Evolutionary conservation across 441 rosid species (phyloP), one percentile per base, ranked within the genome.

Genomic region (Gossypium davidsonii): DNA sequence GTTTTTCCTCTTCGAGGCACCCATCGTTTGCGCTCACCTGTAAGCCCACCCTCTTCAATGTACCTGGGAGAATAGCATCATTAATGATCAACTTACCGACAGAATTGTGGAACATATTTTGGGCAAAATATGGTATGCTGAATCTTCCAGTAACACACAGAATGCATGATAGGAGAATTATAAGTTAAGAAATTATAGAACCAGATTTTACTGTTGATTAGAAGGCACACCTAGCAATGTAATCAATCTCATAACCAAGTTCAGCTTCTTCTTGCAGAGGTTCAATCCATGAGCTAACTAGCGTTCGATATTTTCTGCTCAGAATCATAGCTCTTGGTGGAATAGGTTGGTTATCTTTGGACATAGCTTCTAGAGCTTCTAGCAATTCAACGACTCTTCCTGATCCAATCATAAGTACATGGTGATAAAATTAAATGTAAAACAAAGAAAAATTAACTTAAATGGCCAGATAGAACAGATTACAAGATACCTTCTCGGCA

Each of bases 1-100:
- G 96, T 82, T 84, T 90, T 91, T 37, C 99, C 97, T 77, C 90
- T 82, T 79, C 97, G 87, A 48, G 99, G 99, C 67, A 94, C 99
- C 99, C 99, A 94, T 72, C 97, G 90, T 83, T 94, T 94, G 78
- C 97, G 94, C 15, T 94, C 99, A 77, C 97, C 99, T 66, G 97
- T 92, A 64, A 94, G 94, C 46, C 99, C 99, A 71, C 99, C 99
- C 78, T 94, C 99, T 63, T 79, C 91, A 61, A 88, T 67, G 66
- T 94, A 94, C 89, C 98, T 94, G 77, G 39, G 39, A 46, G 7
- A 44, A 51, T 15, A 72, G 62, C 66, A 77, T 37, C 46, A 64
- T 51, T 10, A 73, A 75, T 75, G 31, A 68, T 20, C 18, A 57
- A 56, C 55, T 59, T 28, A 6, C 25, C 2, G 8, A 48, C 20